Evolutionary conservation across 129 eudicot genomes (phyloP).

Genomic region (Saussurea involucrata): DNA sequence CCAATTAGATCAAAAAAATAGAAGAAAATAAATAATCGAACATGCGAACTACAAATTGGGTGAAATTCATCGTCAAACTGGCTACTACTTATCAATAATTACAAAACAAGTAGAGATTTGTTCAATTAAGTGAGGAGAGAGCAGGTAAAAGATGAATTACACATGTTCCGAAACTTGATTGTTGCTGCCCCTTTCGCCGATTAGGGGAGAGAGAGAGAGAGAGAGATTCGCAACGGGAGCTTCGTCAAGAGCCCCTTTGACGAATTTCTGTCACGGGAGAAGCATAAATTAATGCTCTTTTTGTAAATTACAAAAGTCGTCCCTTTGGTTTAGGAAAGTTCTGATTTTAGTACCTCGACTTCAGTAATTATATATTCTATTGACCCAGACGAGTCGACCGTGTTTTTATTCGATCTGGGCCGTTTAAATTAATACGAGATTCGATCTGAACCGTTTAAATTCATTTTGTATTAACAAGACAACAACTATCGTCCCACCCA

Average conservation of each 20-base stretch:
- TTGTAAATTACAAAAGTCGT: background rate
- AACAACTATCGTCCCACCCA: too few species aligned
- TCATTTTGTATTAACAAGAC: too few species aligned
- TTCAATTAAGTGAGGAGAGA: conserved; percentile 13
- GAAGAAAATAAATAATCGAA: background rate
- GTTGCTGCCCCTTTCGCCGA: conserved; percentile 1
- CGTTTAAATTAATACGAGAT: too few species aligned
- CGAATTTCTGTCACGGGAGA: conserved; percentile 7
- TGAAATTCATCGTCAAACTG: background rate
- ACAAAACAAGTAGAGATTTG: background rate
- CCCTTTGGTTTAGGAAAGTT: background rate
- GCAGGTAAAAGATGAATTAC: conserved; percentile 12
- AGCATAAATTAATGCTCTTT: background rate
- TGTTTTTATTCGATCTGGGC: too few species aligned
- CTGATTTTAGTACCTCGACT: background rate
- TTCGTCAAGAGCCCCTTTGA: conserved; percentile 15
- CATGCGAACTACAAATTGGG: conserved; percentile 4
- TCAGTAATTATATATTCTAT: too few species aligned
- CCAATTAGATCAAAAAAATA: background rate
- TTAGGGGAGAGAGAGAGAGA: background rate
- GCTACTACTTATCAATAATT: background rate
- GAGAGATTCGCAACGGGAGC: conserved; percentile 11
- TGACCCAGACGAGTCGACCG: too few species aligned
- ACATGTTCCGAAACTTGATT: conserved; percentile 24
- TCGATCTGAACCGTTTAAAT: too few species aligned